Base-by-base conservation (phyloP, 2,329 filamentous ascomycete species). In the Hymenoscyphus fraxineus region DNA sequence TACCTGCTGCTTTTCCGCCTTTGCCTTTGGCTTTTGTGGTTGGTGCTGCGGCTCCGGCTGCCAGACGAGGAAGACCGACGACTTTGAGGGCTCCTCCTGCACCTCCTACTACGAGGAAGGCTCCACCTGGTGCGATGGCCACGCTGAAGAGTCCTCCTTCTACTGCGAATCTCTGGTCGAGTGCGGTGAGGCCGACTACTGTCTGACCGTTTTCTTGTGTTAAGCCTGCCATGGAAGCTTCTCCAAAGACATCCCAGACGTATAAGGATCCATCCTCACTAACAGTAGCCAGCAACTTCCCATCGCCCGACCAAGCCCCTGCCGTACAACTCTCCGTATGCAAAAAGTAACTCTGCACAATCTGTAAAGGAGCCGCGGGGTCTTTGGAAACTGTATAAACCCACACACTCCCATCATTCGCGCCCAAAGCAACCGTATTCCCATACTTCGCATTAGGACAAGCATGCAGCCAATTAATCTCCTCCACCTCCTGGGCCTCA, bases 401-500 rank as follows among this genome's bases (percentile, higher is more conserved):
- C 95, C 95, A 99, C 54, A 97, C 93, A 60, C 89, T 93, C 63
- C 95, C 95, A 75, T 99, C 93, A 41, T 85, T 90, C 40, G 93
- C 93, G 64, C 95, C 95, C 7, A 99, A 80, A 0, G 95, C 95
- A 67, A 99, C 76, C 9, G 92, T 88, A 78, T 97, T 96, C 66
- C 89, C 85, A 75, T 91, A 86, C 6, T 82, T 79, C 13, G 87
- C 77, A 66, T 88, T 82, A 0, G 93, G 93, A 75, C 91, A 96
- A 0, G 92, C 79, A 0, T 82, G 78, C 40, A 98, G 78, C 93
- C 94, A 99, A 80, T 95, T 96, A 73, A 99, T 89, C 78, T 98
- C 94, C 71, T 96, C 90, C 10, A 97, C 94, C 77, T 99, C 95
- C 73, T 93, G 90, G 2, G 88, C 85, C 73, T 95, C 91, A 63